Evolutionary conservation across 2,329 filamentous ascomycete species (phyloP), one percentile per base, ranked within the genome.

Genomic region (Alternaria ventricosa): DNA sequence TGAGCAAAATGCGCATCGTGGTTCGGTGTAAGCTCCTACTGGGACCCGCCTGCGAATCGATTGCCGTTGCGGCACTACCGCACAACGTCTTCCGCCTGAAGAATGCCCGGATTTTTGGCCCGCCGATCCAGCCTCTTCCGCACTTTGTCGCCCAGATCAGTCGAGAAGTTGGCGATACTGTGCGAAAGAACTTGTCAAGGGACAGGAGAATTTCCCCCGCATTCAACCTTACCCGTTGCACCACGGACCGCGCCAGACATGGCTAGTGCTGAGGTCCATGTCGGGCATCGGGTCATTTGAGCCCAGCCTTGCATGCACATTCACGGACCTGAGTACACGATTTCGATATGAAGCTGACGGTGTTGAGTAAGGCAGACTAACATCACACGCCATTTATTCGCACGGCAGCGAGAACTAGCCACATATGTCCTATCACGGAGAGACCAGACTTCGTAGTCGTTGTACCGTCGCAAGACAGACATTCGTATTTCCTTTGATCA

Each of bases 201-300:
- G 20, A 9, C 41, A 56, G 43, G 51, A 60, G 33, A 23, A 6
- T 28, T 51, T 55, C 33, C 55, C 36, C 56, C 60, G 50, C 44
- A 59, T 44, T 53, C 20, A 20, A 54, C 23, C 23, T 58, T 62
- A 20, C 46, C 57, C 13, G 7, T 33, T 55, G 15, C 2, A 27
- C 20, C 18, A 55, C 60, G 60, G 60, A 46, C 55, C 60, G 55
- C 50, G 54, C 33, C 33, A 9, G 4, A 54, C 47, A 18, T 3
- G 45, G 55, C 43, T 63, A 60, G 60, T 45, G 49, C 36, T 36
- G 51, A 44, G 27, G 22, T 7, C 20, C 13, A 55, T 23, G 23
- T 50, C 56, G 60, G 60, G 45, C 47, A 36, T 56, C 55, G 60
- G 60, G 56, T 51, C 23, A 59, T 54, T 11, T 55, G 33, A 27